Base-by-base conservation (phyloP, 2,329 filamentous ascomycete genomes). In the Raffaelea deltoideospora region DNA sequence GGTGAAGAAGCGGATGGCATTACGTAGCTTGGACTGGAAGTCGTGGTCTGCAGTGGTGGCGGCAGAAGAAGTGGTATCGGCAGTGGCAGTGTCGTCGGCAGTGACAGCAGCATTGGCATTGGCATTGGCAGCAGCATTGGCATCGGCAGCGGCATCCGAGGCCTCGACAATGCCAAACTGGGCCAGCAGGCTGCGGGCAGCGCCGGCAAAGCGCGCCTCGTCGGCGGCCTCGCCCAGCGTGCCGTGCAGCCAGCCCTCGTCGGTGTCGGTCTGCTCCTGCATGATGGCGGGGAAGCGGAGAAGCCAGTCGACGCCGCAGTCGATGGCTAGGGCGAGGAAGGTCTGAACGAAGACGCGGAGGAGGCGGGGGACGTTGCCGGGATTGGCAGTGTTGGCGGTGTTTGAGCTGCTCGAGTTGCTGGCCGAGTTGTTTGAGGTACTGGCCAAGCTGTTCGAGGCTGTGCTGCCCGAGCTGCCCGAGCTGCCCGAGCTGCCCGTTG, bases 281-380 rank as follows among this genome's bases (percentile, higher is more conserved):
- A 47, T 36, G 5, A 24, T 19, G 2, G 14, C 24, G 3, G 45
- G 41, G 29, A 47, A 45, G 8, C 29, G 31, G 6, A 40, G 26
- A 8, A 46, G 35, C 44, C 44, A 46, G 20, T 37, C 39, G 2
- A 43, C 11, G 5, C 44, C 44, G 27, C 40, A 40, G 39, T 46
- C 42, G 13, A 46, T 33, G 24, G 42, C 42, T n/a, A 35, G 24
- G 3, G 38, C 43, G 21, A 45, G 37, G n/a, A 35, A 38, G 10
- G 23, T 22, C 35, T 31, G 32, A 10, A 20, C 19, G 18, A 40
- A 37, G 20, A 19, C 14, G n/a, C 10, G 19, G n/a, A 38, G 18
- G 3, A 38, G 3, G 10, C 24, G n/a, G 3, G 18, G 19, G 19
- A 22, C n/a, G 2, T 30, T 14, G 30, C n/a, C 20, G 10, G 7